Percentiles rank a stretch among this genome's conserved stretches.
Evolutionary conservation across 352 stramenopile genomes (phyloP).

Genomic region (Phytophthora niederhauseri): DNA sequence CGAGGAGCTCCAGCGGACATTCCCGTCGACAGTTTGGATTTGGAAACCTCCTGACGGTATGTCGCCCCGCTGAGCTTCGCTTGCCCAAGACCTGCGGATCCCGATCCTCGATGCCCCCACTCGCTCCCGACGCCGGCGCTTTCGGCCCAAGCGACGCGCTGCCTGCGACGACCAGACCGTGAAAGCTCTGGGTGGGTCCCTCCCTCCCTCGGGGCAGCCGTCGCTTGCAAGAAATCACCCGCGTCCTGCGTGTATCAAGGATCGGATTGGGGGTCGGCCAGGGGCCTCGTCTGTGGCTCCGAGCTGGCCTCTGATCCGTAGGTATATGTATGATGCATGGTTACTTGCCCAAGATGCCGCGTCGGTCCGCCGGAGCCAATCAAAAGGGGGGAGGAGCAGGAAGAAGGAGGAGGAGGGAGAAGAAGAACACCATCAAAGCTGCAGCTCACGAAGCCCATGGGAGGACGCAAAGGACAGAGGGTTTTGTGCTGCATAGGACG

Average conservation of each 20-base stretch:
- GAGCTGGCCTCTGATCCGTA: constrained; percentile 63
- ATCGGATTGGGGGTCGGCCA: constrained; percentile 64
- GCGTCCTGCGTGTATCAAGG: constrained; percentile 82
- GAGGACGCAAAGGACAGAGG: background rate
- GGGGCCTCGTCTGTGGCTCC: constrained; percentile 9
- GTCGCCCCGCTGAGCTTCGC: constrained; percentile 25
- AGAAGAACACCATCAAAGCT: background rate
- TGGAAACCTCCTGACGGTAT: constrained; percentile 85
- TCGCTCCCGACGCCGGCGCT: constrained; percentile 30
- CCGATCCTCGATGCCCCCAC: constrained; percentile 38
- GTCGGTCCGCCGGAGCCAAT: constrained; percentile 12
- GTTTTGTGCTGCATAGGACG: background rate
- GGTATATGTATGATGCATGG: constrained; percentile 85
- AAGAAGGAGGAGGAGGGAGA: no score
- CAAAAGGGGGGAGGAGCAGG: background rate
- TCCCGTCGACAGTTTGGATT: constrained; percentile 72
- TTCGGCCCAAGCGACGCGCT: constrained; percentile 34
- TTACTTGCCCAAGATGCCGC: constrained; percentile 40
- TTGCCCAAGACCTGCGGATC: constrained; percentile 32
- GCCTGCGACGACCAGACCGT: background rate
- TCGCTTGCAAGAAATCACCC: constrained; percentile 48
- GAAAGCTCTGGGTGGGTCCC: constrained; percentile 5
- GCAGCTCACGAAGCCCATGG: background rate
- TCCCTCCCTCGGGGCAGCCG: constrained; percentile 16
- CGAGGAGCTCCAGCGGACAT: background rate